phyloP scores from a whole-genome alignment of 2,329 filamentous ascomycete genomes.

The Ophiostoma sp. region DNA sequence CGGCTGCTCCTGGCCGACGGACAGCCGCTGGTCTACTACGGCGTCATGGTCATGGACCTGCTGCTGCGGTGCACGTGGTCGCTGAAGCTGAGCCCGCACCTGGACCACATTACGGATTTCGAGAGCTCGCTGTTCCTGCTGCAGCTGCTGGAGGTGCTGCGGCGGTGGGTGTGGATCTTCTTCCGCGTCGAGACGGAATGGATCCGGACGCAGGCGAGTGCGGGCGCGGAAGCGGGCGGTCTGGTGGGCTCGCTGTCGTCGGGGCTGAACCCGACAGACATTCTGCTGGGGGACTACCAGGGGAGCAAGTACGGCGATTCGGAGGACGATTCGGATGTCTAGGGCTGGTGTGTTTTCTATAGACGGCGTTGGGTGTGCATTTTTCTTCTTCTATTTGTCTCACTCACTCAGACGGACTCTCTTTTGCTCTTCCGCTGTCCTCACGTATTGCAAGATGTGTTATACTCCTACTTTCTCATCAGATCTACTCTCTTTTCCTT shows the following conservation, averaged over 20 bases:
- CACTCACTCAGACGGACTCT: too few species aligned
- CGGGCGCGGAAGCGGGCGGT: not conserved
- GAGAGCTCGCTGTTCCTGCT: slow-evolving; percentile 86
- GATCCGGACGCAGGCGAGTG: slow-evolving; percentile 45
- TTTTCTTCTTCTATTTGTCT: too few species aligned
- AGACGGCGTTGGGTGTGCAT: too few species aligned
- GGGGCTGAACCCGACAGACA: slow-evolving; percentile 41
- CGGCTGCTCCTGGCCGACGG: slow-evolving; percentile 58
- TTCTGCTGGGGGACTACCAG: slow-evolving; percentile 67
- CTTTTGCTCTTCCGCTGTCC: too few species aligned
- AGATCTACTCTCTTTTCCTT: too few species aligned
- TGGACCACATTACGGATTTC: slow-evolving; percentile 78
- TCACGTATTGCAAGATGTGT: too few species aligned
- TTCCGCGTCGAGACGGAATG: slow-evolving; percentile 93
- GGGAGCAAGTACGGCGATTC: slow-evolving; percentile 51
- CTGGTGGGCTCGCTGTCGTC: slow-evolving; percentile 25
- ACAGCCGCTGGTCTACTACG: slow-evolving; percentile 70
- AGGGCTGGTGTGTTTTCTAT: too few species aligned
- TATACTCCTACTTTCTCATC: too few species aligned
- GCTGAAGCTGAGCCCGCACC: slow-evolving; percentile 73
- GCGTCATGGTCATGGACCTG: slow-evolving; percentile 71
- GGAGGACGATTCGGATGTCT: slow-evolving; percentile 19
- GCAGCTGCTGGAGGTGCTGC: slow-evolving; percentile 77
- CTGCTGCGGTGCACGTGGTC: slow-evolving; percentile 85
- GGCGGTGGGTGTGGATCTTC: slow-evolving; percentile 96